Evolutionary conservation across 164 flowering plant species (phyloP), one percentile per base, ranked within the genome.

Genomic region (Vitis rupestris): DNA sequence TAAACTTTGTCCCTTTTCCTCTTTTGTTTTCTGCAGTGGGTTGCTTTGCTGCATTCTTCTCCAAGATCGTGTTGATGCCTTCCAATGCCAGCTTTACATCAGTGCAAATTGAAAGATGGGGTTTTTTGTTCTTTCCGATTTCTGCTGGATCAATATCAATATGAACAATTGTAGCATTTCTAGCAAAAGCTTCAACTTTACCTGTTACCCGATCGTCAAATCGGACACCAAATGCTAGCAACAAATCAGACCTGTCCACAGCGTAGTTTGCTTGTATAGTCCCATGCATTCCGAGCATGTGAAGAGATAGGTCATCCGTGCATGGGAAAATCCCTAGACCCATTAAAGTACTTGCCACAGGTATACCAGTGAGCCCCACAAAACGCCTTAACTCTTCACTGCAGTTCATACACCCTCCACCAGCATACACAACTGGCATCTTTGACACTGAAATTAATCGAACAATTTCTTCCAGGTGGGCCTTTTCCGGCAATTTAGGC

Each of bases 221-320:
- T 56, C 88, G 75, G n/a, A 89, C 94, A 13, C 94, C 94, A 74
- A 89, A 87, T 2, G 94, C 90, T 60, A 89, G 90, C 72, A 89
- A 76, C 68, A 87, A 64, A 74, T 89, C 91, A 12, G 82, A 48
- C 59, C 75, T 74, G 63, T 89, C 86, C 57, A 89, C 86, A 10
- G 91, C 85, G 66, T 89, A 89, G 71, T 89, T 89, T 0, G 94
- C 94, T 74, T 78, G 83, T 2, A 89, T 88, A 50, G 92, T 87
- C 12, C 94, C 94, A 70, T 87, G 90, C 94, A 89, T 89, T 48
- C 94, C 94, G 14, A 87, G 86, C 89, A 87, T 89, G 7, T 75
- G 80, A 10, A 87, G 78, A 1, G 90, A 85, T 17, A 82, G 74
- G 1, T 82, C 90, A 65, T 80, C 85, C 0, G 75, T 6, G 37